These are phyloP conservation scores for Populus euphratica DNA, from an alignment of 345 rosid species.

Conservation along the genomic window DNA sequence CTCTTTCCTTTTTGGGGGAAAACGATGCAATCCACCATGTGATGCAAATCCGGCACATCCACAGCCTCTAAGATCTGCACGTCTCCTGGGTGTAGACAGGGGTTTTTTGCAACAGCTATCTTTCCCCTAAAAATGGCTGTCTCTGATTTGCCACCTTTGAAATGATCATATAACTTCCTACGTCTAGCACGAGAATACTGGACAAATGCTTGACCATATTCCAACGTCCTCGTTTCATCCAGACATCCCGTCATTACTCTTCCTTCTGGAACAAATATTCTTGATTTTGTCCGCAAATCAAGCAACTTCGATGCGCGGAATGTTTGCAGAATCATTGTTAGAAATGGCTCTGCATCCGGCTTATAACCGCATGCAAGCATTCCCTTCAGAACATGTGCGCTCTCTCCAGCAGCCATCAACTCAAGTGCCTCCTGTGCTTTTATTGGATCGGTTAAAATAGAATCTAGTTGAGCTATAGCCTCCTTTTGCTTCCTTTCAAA, in stretches of 20 bases:
- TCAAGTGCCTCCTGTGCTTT: constrained; percentile 20
- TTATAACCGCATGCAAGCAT: constrained; percentile 14
- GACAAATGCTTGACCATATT: constrained; percentile 32
- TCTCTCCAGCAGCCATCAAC: constrained; percentile 21
- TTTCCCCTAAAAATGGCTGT: constrained; percentile 12
- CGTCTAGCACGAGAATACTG: constrained; percentile 8
- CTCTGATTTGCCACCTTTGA: background rate
- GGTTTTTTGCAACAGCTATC: constrained; percentile 48
- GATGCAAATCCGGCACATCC: constrained; percentile 38
- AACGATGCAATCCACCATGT: constrained; percentile 56
- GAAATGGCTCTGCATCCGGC: constrained; percentile 24
- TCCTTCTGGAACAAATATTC: constrained; percentile 24
- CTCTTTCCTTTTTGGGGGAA: constrained; percentile 56
- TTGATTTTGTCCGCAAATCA: constrained; percentile 15
- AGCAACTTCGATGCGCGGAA: constrained; percentile 21
- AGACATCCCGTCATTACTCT: constrained; percentile 31
- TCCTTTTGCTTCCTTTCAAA: constrained; percentile 24
- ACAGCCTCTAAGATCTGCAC: constrained; percentile 49
- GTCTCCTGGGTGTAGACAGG: constrained; percentile 70
- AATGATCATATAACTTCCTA: background rate
- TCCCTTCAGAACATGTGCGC: constrained; percentile 7
- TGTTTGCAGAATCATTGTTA: constrained; percentile 23
- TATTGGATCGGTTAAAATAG: constrained; percentile 17
- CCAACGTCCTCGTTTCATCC: constrained; percentile 28
- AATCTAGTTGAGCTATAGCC: constrained; percentile 7